Conservation (phyloP, 169 alveolate species). For the Eimeria zaria region DNA sequence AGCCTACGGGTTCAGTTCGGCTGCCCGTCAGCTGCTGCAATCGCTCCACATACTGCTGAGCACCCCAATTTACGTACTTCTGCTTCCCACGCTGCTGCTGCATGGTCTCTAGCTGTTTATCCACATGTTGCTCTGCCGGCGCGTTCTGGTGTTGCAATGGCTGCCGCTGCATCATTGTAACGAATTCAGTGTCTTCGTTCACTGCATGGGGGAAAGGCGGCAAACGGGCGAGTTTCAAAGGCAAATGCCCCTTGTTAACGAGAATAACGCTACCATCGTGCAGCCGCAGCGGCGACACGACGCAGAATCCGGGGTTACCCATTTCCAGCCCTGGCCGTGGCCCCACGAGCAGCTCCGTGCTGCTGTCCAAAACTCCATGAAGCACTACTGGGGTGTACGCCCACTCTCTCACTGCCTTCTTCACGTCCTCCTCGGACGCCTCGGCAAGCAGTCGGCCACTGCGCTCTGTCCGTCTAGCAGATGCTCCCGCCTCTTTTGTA, state of each 20-base stretch:
- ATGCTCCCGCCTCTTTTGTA: neutral
- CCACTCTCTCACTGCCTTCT: constrained; percentile 81
- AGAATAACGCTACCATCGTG: constrained; percentile 90
- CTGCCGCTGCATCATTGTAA: constrained; percentile 25
- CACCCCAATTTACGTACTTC: constrained; percentile 53
- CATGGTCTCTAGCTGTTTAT: neutral
- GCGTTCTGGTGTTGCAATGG: neutral
- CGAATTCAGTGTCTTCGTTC: neutral
- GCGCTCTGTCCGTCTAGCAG: neutral
- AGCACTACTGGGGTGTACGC: constrained; percentile 84
- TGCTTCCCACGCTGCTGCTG: constrained; percentile 35
- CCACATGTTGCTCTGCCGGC: neutral
- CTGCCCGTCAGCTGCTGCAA: constrained; percentile 26
- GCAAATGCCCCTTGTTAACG: constrained; percentile 92
- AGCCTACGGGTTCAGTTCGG: constrained; percentile 89
- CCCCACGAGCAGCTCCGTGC: constrained; percentile 90
- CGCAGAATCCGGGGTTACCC: constrained; percentile 88
- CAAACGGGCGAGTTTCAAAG: constrained; percentile 79
- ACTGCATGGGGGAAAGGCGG: constrained; percentile 67
- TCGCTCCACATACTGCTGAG: constrained; percentile 43
- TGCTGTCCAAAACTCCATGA: constrained; percentile 92
- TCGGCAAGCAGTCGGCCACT: constrained; percentile 54
- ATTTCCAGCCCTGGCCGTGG: constrained; percentile 89
- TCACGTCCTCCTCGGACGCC: constrained; percentile 17
- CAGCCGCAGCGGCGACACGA: constrained; percentile 92